A percentile compares a stretch with the other conserved stretches of the same genome.
phyloP scores from a whole-genome alignment of 73 alveolate genomes.

The Breviolum minutum region DNA sequence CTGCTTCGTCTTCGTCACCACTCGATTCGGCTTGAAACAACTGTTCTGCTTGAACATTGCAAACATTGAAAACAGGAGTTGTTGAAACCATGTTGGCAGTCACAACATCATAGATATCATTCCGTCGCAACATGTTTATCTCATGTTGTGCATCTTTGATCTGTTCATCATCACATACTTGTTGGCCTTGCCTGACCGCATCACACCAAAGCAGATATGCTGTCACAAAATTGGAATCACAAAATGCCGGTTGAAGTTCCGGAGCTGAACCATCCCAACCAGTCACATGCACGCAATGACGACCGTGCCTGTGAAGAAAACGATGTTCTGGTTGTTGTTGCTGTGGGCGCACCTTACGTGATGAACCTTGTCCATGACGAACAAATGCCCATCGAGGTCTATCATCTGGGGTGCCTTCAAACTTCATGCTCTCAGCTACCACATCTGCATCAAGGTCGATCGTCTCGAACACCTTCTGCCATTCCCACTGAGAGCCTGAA shows the following conservation, averaged over 20 bases:
- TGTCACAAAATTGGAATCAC: background rate
- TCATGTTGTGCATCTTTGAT: no score
- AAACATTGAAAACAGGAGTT: background rate
- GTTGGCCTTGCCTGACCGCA: background rate
- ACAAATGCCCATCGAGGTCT: background rate
- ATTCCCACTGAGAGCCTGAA: background rate
- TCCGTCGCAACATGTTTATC: no score
- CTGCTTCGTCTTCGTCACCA: background rate
- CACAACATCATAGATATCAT: background rate
- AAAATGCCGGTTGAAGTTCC: background rate
- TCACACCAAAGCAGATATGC: background rate
- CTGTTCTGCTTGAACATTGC: background rate
- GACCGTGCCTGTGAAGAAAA: background rate
- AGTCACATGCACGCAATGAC: background rate
- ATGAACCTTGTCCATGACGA: background rate
- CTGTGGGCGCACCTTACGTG: background rate
- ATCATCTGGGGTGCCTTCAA: no score
- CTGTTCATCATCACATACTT: no score
- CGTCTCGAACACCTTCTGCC: background rate
- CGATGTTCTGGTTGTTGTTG: background rate
- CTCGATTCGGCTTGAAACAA: background rate
- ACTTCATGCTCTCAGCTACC: background rate
- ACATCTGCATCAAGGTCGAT: background rate
- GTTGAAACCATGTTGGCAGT: background rate
- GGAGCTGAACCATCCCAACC: conserved; percentile 44